phyloP scores from a whole-genome alignment of 2,329 filamentous ascomycete genomes.

The Colletotrichum chlorophyti region DNA sequence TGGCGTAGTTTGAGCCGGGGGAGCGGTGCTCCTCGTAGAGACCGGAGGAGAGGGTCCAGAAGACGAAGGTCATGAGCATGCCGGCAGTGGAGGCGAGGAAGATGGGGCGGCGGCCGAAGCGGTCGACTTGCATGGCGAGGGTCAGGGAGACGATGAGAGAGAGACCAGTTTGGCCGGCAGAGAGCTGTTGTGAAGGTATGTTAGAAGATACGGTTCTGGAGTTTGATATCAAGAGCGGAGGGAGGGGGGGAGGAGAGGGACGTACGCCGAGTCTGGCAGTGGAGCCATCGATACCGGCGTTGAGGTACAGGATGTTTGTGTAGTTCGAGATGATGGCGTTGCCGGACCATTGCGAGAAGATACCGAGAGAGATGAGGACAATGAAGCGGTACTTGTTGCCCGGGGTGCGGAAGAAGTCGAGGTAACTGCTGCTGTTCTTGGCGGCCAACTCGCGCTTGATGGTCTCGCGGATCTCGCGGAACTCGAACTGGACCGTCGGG shows the following conservation, averaged over 20 bases:
- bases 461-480: constrained; percentile 65
- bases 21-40: constrained; percentile 49
- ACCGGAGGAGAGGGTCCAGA: constrained; percentile 56
- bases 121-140: constrained; percentile 61
- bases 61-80: constrained; percentile 55
- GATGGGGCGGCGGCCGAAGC: constrained; percentile 60
- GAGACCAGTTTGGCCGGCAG: constrained; percentile 57
- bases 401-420: constrained; percentile 60
- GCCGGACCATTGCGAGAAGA: constrained; percentile 67
- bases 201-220: neutral
- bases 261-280: constrained; percentile 48
- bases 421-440: constrained; percentile 54
- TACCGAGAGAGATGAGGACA: constrained; percentile 59
- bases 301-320: constrained; percentile 58
- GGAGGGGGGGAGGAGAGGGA: neutral
- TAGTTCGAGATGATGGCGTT: constrained; percentile 68
- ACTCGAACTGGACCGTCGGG: constrained; percentile 64
- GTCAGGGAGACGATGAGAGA: constrained; percentile 58
- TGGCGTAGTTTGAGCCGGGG: constrained; percentile 45
- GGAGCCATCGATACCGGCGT: constrained; percentile 56
- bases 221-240: too few species aligned
- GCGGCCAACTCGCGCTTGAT: constrained; percentile 57
- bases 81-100: constrained; percentile 55
- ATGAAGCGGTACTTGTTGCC: constrained; percentile 63
- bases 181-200: constrained; percentile 9